These are phyloP conservation scores for Fusarium mangiferae DNA, from an alignment of 2,329 filamentous ascomycete species.

Conservation along the genomic window DNA sequence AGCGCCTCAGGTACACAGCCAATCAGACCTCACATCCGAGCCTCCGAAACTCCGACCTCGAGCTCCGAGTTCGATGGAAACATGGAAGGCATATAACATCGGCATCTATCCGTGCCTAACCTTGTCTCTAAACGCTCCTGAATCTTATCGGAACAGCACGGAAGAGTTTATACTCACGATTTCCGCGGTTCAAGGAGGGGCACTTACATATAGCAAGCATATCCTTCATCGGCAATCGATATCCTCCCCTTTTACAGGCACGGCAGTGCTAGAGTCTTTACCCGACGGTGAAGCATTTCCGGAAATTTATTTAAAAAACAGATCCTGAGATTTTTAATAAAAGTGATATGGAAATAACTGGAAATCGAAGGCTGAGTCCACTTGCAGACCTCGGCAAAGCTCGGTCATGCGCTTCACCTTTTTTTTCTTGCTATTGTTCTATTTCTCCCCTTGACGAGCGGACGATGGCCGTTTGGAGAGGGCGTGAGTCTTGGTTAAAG, in stretches of 20 bases:
- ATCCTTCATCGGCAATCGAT: neutral
- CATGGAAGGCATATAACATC: slow-evolving; percentile 26
- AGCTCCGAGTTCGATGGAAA: slow-evolving; percentile 29
- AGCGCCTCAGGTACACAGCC: slow-evolving; percentile 3
- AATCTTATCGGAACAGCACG: slow-evolving; percentile 17
- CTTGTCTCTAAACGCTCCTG: neutral
- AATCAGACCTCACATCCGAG: slow-evolving; percentile 20
- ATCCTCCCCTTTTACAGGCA: neutral
- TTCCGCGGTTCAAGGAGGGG: neutral
- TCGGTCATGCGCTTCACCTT: slow-evolving; percentile 32
- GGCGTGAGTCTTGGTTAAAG: slow-evolving; percentile 4
- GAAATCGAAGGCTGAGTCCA: slow-evolving; percentile 5
- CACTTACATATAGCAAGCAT: neutral
- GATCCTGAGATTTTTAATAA: neutral
- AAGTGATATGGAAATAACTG: neutral
- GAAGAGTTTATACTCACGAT: neutral
- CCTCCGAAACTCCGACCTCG: slow-evolving; percentile 41
- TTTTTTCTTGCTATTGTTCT: neutral
- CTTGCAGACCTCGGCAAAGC: slow-evolving; percentile 33
- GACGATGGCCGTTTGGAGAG: slow-evolving; percentile 28
- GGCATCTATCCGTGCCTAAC: slow-evolving; percentile 3
- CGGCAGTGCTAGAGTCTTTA: neutral
- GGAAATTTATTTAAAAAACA: neutral
- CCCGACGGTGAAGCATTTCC: slow-evolving; percentile 32
- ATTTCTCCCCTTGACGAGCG: slow-evolving; percentile 1